Base-by-base conservation (phyloP, 306 rosid species). In the Heteromeles arbutifolia region DNA sequence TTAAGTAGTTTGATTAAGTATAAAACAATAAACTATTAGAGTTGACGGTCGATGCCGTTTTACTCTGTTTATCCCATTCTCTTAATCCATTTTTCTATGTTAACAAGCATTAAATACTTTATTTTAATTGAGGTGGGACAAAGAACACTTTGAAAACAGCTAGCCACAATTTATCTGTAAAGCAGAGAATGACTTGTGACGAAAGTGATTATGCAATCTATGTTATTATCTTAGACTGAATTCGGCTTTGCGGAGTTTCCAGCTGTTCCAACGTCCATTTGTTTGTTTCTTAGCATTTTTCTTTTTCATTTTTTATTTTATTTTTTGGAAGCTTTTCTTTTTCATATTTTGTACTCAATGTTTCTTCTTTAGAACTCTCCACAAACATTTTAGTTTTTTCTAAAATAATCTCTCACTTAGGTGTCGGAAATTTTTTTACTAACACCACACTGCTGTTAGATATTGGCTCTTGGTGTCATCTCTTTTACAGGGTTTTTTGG, bases 71-170 rank as follows among this genome's bases (percentile, higher is more conserved):
- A 4, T 34, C 39, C 32, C 32, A 25, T 62, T 28, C 67, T 28
- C 67, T 26, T 15, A 62, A 21, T 15, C 25, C 11, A 17, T 63
- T 15, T 28, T 15, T 8, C 6, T 4, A 59, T 4, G 63, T 25
- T 15, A 61, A 25, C 24, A 11, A 24, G 5, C 17, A 24, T 22
- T n/a, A 22, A 57, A 57, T 28, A 11, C 14, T 70, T 19, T 70
- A 19, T 43, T 70, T 52, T 52, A 31, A 7, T 70, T 70, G 44
- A 50, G 57, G 22, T 6, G 65, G 54, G 52, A 71, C 24, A 37
- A 29, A 37, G 29, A 54, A 53, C 45, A 21, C 63, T 70, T 69
- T 52, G 74, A 58, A 72, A 32, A 72, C 65, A 72, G 65, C 75
- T 54, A 54, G 65, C 52, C 22, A 21, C 13, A 53, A 15, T 26